Conservation (phyloP, 78 protist genomes). For the Dictyostelium firmibasis region DNA sequence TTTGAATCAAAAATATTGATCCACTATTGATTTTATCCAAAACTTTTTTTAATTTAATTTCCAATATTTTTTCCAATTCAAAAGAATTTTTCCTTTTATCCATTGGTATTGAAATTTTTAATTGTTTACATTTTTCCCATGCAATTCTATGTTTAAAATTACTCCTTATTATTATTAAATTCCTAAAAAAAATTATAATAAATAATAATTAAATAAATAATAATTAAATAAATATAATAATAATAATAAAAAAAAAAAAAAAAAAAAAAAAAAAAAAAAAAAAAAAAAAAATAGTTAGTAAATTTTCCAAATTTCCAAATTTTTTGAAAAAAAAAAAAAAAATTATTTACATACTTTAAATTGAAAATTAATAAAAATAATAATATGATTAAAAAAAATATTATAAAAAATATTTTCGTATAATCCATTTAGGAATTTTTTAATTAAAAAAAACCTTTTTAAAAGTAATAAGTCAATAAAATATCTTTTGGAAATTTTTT, state of each 20-base stretch:
- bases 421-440: neutral
- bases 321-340: too few relatives aligned
- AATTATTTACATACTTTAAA: neutral
- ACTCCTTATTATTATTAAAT: neutral
- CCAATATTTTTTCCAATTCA: neutral
- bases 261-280: too few relatives aligned
- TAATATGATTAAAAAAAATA: neutral
- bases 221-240: neutral
- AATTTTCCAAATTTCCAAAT: neutral
- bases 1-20: slow-evolving; percentile 21
- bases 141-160: neutral
- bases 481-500: neutral
- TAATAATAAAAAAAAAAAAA: too few relatives aligned
- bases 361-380: neutral
- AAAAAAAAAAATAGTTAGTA: neutral
- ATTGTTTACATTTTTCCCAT: neutral
- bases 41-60: neutral
- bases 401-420: neutral
- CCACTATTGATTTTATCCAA: neutral
- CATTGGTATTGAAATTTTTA: neutral
- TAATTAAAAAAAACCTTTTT: neutral
- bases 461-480: neutral
- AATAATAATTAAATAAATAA: neutral
- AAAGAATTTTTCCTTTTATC: neutral
- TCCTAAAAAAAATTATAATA: neutral